These are phyloP conservation scores for Fonsecaea pedrosoi DNA, from an alignment of 2,329 filamentous ascomycete species.

Conservation along the genomic window DNA sequence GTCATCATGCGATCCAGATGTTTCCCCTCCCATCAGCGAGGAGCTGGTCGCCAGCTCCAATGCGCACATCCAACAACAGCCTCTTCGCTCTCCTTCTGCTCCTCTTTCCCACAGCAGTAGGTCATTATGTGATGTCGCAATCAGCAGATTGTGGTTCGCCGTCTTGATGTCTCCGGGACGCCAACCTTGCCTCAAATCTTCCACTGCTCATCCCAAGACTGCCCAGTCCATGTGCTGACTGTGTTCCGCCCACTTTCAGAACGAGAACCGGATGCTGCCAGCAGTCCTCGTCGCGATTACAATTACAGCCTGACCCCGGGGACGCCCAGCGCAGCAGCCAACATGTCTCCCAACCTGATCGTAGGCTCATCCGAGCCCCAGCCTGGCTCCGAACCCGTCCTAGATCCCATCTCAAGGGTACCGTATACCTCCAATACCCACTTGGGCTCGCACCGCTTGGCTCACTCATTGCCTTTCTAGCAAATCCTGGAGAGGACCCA, in stretches of 20 bases:
- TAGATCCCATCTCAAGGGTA: constrained; percentile 37
- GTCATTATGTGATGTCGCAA: constrained; percentile 20
- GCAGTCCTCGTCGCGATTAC: constrained; percentile 20
- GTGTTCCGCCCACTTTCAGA: constrained; percentile 30
- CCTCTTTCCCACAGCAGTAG: constrained; percentile 16
- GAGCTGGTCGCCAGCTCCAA: constrained; percentile 8
- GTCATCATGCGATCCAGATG: constrained; percentile 2
- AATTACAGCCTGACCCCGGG: constrained; percentile 27
- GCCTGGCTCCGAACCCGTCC: constrained; percentile 24
- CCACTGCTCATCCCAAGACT: background rate
- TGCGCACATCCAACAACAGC: constrained; percentile 6
- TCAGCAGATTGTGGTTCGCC: constrained; percentile 9
- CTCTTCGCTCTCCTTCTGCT: background rate
- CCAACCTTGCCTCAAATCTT: constrained; percentile 3
- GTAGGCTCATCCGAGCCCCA: constrained; percentile 29
- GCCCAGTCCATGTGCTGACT: constrained; percentile 30
- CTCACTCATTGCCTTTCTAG: constrained; percentile 45
- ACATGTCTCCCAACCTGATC: constrained; percentile 29
- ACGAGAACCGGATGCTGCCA: constrained; percentile 29
- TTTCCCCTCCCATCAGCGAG: background rate
- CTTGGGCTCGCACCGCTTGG: constrained; percentile 9
- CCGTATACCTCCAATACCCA: constrained; percentile 9
- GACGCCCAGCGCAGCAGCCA: constrained; percentile 15
- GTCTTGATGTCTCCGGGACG: background rate
- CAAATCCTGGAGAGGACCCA: constrained; percentile 72